These are phyloP conservation scores for Aspergillus cavernicola DNA, from an alignment of 495 filamentous ascomycete genomes.

Conservation along the genomic window DNA sequence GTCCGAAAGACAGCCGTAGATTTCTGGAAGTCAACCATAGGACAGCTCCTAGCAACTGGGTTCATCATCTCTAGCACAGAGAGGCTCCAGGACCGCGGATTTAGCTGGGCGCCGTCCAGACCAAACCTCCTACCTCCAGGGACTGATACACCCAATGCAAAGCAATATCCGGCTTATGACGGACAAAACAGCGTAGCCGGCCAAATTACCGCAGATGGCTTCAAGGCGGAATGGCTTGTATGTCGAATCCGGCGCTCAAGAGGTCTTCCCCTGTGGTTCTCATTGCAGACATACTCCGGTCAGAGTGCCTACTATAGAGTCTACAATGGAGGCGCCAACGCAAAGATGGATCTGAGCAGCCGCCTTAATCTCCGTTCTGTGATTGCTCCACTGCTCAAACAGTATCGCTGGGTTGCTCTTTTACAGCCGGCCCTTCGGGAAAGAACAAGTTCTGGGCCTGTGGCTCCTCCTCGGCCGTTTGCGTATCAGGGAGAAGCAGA, in stretches of 20 bases:
- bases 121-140: neutral
- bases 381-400: slow-evolving; percentile 1
- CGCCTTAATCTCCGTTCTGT: neutral
- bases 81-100: neutral
- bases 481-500: neutral
- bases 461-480: neutral
- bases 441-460: neutral
- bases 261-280: neutral
- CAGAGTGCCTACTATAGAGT: neutral
- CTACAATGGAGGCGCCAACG: neutral
- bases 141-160: neutral
- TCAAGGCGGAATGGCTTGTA: slow-evolving; percentile 3
- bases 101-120: slow-evolving; percentile 4
- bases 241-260: neutral
- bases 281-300: neutral
- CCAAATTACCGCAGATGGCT: neutral
- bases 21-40: neutral
- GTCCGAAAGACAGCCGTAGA: neutral
- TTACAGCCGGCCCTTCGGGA: neutral
- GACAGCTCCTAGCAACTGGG: neutral
- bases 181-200: slow-evolving; percentile 1
- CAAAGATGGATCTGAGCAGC: neutral
- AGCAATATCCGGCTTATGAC: slow-evolving; percentile 6
- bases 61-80: neutral
- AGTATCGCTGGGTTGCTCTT: slow-evolving; percentile 3